Evolutionary conservation across 1,139 yeast genomes (phyloP).

Genomic region (Candida glucosophila): DNA sequence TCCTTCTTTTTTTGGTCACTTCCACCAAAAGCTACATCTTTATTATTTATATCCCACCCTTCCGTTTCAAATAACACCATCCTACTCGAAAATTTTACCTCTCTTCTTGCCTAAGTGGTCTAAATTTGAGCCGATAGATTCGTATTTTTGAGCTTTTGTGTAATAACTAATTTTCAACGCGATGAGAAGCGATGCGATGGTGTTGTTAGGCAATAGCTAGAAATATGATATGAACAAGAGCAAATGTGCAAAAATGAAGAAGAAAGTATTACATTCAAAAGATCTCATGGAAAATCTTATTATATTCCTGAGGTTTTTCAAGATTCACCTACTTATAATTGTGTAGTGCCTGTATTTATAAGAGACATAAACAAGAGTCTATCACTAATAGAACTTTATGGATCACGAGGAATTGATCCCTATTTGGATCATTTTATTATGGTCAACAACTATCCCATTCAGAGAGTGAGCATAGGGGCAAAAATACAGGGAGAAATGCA

Average conservation of each 20-base stretch:
- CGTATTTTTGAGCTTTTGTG: too few species aligned
- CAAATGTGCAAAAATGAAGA: too few species aligned
- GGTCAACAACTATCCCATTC: constrained; percentile 12
- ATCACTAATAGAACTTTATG: constrained; percentile 7
- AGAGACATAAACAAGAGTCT: constrained; percentile 8
- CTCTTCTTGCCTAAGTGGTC: too few species aligned
- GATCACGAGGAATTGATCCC: constrained; percentile 4
- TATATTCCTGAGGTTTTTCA: constrained; percentile 12
- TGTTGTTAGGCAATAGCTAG: too few species aligned
- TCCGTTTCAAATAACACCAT: constrained; percentile 75
- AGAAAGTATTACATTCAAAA: background rate
- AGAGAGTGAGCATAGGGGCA: constrained; percentile 8
- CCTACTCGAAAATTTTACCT: too few species aligned
- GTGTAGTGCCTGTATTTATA: constrained; percentile 9
- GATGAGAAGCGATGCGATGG: too few species aligned
- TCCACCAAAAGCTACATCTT: constrained; percentile 41
- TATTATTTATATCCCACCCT: constrained; percentile 68
- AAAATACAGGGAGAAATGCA: constrained; percentile 9
- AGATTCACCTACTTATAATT: constrained; percentile 8
- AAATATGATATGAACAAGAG: too few species aligned
- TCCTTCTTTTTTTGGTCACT: constrained; percentile 23
- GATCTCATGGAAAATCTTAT: constrained; percentile 4
- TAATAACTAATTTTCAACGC: too few species aligned
- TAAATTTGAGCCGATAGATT: too few species aligned
- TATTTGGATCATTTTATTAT: constrained; percentile 7